These are phyloP conservation scores for Filosporella fistucella DNA, from an alignment of 495 filamentous ascomycete genomes.

Conservation along the genomic window DNA sequence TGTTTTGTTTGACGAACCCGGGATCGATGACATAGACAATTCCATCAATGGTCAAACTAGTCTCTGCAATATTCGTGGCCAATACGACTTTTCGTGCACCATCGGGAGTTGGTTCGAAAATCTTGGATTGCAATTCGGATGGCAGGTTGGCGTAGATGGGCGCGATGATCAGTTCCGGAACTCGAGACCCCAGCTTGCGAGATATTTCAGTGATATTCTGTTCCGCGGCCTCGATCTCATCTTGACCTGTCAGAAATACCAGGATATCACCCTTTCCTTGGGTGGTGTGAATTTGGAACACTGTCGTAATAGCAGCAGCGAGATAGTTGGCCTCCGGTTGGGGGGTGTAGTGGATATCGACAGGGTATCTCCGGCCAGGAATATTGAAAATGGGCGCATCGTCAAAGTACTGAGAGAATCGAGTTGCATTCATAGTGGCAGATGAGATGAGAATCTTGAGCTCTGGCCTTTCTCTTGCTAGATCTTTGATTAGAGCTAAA, in stretches of 20 bases:
- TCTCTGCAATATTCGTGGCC: constrained; percentile 89
- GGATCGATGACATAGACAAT: constrained; percentile 91
- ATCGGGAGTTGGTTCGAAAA: constrained; percentile 83
- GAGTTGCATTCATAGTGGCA: constrained; percentile 92
- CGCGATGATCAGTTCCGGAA: constrained; percentile 81
- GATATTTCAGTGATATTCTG: constrained; percentile 76
- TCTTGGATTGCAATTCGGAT: constrained; percentile 79
- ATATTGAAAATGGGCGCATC: constrained; percentile 96
- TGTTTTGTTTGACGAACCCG: constrained; percentile 93
- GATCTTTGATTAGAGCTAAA: constrained; percentile 86
- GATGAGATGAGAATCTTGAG: constrained; percentile 91
- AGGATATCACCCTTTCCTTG: constrained; percentile 86
- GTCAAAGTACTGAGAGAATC: constrained; percentile 90
- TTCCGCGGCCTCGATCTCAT: constrained; percentile 85
- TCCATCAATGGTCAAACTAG: constrained; percentile 82
- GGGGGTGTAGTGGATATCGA: constrained; percentile 89
- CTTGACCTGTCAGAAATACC: constrained; percentile 85
- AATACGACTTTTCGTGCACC: constrained; percentile 81
- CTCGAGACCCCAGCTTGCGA: constrained; percentile 72
- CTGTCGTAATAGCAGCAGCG: constrained; percentile 83
- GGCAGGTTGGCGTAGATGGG: constrained; percentile 89
- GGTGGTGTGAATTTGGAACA: constrained; percentile 94
- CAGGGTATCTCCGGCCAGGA: constrained; percentile 83
- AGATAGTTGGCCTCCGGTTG: constrained; percentile 95
- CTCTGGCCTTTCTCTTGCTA: constrained; percentile 79